Evolutionary conservation across 257 asterid genomes (phyloP), one percentile per base, ranked within the genome.

Genomic region (Knoxia roxburghii): DNA sequence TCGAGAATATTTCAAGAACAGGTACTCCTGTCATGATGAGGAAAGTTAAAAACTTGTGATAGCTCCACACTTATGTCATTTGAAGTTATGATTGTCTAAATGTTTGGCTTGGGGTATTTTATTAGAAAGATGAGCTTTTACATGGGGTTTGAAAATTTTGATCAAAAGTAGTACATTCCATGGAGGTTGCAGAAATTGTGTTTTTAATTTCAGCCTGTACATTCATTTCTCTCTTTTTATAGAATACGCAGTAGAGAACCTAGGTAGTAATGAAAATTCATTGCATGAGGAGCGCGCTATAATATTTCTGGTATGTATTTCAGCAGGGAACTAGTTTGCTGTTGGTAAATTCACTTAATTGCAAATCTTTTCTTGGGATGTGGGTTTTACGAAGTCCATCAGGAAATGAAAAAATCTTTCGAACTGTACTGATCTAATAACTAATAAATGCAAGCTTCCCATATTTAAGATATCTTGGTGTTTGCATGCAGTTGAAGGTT

Each of bases 1-100:
- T 87, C 95, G 6, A 82, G 95, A 69, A 83, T 83, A 73, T 93
- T 93, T 77, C 89, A 85, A 58, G 99, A 93, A 78, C 99, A 90
- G 98, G 98, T 89, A 83, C 23, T 52, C 63, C 20, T 30, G 66
- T 69, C 10, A 48, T 32, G n/a, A 48, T 48, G 43, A 49, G 30
- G n/a, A 6, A n/a, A 35, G 27, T 24, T 52, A 24, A 20, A 9
- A 32, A 13, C n/a, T 64, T 49, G 4, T 50, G 32, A 64, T 32
- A 14, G 9, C 33, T 30, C 33, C 26, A 1, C 59, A 30, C 13
- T 1, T 9, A 23, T 20, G 52, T 14, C 23, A 59, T 29, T 41
- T 62, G 20, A 24, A 62, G 48, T 7, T 24, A 33, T 48, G 3
- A 64, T 10, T 46, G 29, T 18, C 10, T 17, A 17, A 29, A 30